These are phyloP conservation scores for Basipetospora chlamydospora DNA, from an alignment of 2,329 filamentous ascomycete genomes.

Conservation along the genomic window DNA sequence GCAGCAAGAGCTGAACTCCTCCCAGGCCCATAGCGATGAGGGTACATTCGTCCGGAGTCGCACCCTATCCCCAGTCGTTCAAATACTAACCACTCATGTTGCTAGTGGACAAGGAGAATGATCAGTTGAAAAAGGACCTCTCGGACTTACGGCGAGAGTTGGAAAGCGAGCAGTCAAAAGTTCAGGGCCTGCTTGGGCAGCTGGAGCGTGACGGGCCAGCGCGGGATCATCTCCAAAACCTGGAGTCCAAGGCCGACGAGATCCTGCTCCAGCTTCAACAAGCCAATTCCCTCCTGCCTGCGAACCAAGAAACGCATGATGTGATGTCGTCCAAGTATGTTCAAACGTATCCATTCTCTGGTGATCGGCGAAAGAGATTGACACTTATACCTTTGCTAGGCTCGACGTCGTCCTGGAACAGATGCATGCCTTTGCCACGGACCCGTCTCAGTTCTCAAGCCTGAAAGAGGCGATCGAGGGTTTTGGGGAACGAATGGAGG, in stretches of 20 bases:
- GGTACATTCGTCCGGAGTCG: not conserved
- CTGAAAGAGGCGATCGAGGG: not conserved
- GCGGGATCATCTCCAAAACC: not conserved
- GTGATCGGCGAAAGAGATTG: too few species aligned
- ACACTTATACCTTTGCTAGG: not conserved
- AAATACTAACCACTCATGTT: too few species aligned
- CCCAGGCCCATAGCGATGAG: not conserved
- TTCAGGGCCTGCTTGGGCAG: not conserved
- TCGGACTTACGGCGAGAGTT: not conserved
- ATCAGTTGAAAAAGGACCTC: not conserved
- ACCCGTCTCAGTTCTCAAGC: not conserved
- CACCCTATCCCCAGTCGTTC: not conserved
- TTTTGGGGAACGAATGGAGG: not conserved
- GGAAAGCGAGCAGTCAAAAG: not conserved
- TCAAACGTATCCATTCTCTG: not conserved
- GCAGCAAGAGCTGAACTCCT: conserved; percentile 1
- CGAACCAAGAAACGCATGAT: not conserved
- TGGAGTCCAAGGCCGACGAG: conserved; percentile 2
- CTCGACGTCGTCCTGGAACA: conserved; percentile 1
- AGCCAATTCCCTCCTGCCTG: not conserved
- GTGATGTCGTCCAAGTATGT: conserved; percentile 2
- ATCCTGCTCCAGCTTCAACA: conserved; percentile 5
- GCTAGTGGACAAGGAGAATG: conserved; percentile 2
- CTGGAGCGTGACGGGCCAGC: not conserved
- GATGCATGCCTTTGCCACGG: not conserved